Evolutionary conservation across 2,329 filamentous ascomycete species (phyloP), one percentile per base, ranked within the genome.

Genomic region (Trichoderma guizhouense): DNA sequence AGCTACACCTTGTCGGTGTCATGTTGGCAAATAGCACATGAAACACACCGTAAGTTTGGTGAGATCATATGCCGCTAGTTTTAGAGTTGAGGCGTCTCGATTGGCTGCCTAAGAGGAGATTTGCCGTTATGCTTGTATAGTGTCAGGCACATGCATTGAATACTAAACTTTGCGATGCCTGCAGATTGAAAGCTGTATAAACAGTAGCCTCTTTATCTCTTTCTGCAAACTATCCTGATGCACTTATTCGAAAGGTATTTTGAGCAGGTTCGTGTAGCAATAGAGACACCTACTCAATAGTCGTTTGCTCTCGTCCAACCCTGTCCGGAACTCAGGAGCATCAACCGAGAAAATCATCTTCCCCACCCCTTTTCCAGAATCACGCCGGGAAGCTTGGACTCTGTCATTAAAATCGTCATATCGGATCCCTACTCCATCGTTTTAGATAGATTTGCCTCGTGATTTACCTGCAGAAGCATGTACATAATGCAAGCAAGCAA

Each of bases 371-470:
- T 24, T 66, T 66, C 28, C 24, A 43, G 18, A 18, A 39, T 47
- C 65, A 47, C 11, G 11, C n/a, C 34, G 28, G 58, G 12, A 55
- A 36, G 57, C 67, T 36, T 62, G 57, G 67, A 34, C 67, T 34
- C 32, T 26, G 36, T 26, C 36, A 14, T 43, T 43, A 26, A 57
- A 47, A 71, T 58, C 47, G 32, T 26, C 60, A 55, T 51, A n/a
- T 47, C 53, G 9, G 28, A 39, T 18, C 24, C 68, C 39, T 55
- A 21, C 68, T 71, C 60, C 68, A 64, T 71, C 30, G 68, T 71
- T 71, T 71, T 58, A 64, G 68, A 57, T 64, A 64, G 28, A 71
- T 71, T 71, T 69, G 7, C 57, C 39, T 69, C 57, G 39, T 53
- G 55, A 47, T 28, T 53, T 69, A 30, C 67, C 57, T 53, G 67